Evolutionary conservation across 805 yeast genomes (phyloP), one percentile per base, ranked within the genome.

Genomic region (Metschnikowia henanensis): DNA sequence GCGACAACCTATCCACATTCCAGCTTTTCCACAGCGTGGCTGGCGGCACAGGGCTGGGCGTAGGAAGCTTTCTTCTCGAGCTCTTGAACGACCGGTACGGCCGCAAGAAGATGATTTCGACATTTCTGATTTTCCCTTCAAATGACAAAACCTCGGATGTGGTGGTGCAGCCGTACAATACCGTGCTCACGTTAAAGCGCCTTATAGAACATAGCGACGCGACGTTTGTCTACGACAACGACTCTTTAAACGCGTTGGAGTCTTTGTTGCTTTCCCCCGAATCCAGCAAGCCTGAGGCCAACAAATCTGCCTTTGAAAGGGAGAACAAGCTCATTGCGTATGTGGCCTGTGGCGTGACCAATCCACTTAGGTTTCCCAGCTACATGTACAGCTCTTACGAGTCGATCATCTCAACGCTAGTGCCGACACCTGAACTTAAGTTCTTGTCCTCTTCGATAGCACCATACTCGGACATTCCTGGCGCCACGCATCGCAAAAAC

Each of bases 41-140:
- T 0, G 99, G 99, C 29, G 99, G 99, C 30, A 94, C 99, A 0
- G 99, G 99, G 0, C 87, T 97, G 0, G 99, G 99, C 3, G 79
- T 90, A 29, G 99, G 99, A 0, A 87, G 96, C 0, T 77, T 78
- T 44, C 54, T 94, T 34, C 65, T 94, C 30, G 97, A 94, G 61
- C 70, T 81, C 13, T 63, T 95, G 44, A 79, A 81, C 44, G 99
- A 94, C 61, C 70, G 89, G 42, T 92, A 81, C 60, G 75, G 74
- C 5, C 81, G 85, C 39, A 91, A 91, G 62, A 92, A 90, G 58
- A 65, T 94, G 38, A 70, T 87, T 7, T 87, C 87, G 45, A 89
- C 98, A 0, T 87, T 85, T 56, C 87, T 94, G 36, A 85, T 94
- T 2, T 91, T 94, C 58, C 96, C 96, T 0, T 77, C 81, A 36